These are phyloP conservation scores for Furcasterigmium furcatum DNA, from an alignment of 2,329 filamentous ascomycete genomes.

Conservation along the genomic window DNA sequence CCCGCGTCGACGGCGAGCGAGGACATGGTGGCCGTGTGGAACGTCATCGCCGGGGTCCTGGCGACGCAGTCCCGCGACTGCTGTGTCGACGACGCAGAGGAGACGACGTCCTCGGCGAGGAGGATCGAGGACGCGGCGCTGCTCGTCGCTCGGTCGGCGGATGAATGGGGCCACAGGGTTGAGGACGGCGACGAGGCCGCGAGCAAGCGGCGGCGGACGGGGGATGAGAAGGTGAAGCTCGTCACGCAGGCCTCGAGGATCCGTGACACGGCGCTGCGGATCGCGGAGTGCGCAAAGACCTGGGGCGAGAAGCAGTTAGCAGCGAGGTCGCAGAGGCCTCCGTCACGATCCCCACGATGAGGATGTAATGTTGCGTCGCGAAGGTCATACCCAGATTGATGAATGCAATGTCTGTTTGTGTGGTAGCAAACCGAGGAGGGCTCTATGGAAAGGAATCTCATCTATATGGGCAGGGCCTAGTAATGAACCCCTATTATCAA, in stretches of 20 bases:
- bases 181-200: conserved; percentile 1
- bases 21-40: conserved; percentile 21
- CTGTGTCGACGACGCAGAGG: conserved; percentile 43
- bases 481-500: too few relatives aligned
- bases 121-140: conserved; percentile 20
- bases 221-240: conserved; percentile 3
- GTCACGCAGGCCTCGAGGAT: conserved; percentile 8
- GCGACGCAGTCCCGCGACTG: conserved; percentile 95
- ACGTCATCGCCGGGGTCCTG: conserved; percentile 66
- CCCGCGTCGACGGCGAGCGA: conserved; percentile 11
- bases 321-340: conserved; percentile 5
- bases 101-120: conserved; percentile 15
- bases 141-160: conserved; percentile 18
- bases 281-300: conserved; percentile 7
- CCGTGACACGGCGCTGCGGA: conserved; percentile 9
- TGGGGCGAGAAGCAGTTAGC: conserved; percentile 10
- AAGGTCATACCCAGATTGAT: too few relatives aligned
- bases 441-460: too few relatives aligned
- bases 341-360: too few relatives aligned
- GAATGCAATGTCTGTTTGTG: too few relatives aligned
- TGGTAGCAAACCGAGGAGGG: too few relatives aligned
- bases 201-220: background rate
- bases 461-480: too few relatives aligned
- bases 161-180: conserved; percentile 16
- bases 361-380: too few relatives aligned